Base-by-base conservation (phyloP, 805 yeast species). In the Saccharomycopsis amapae region DNA sequence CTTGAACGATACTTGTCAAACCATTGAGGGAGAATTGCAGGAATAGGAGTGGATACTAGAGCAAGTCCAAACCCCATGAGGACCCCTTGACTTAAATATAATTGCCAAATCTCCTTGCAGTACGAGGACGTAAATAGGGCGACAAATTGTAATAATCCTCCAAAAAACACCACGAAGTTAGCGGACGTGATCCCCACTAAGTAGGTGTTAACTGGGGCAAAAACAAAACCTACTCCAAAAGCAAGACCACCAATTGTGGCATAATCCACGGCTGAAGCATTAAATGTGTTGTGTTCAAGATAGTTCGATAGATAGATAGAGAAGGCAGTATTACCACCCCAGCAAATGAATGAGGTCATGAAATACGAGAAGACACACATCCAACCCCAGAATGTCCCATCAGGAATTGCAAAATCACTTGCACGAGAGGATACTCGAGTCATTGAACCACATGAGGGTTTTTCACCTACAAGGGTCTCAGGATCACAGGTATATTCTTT, bases 201-300 rank as follows among this genome's bases (percentile, higher is more conserved):
- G 53, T 57, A 72, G 42, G 72, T 73, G 30, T 75, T 65, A 1
- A 73, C 35, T 0, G 83, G 82, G 1, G 76, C 67, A 46, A 71
- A 65, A 0, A 62, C 49, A n/a, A 76, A 53, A 0, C 81, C 80
- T 1, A 69, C 55, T 3, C 80, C 80, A 55, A 76, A 73, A 0
- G 80, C 71, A 12, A 78, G 57, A 2, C 84, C 83, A 12, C 83
- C 83, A 46, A 78, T 66, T 2, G 69, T 64, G 34, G 79, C 77
- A 56, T 67, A 78, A 50, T 75, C 79, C 25, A 74, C 58, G 44
- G 69, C 71, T 5, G 61, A 54, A 1, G 76, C 75, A 4, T 75
- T 78, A 49, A 75, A 78, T 2, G 66, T 60, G 47, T 69, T 56
- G 37, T 65, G 49, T 28, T 69, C 65, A 24, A 77, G 48, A 55